phyloP scores from a whole-genome alignment of 768 basidiomycete species.

The Pleurotus cornucopiae region DNA sequence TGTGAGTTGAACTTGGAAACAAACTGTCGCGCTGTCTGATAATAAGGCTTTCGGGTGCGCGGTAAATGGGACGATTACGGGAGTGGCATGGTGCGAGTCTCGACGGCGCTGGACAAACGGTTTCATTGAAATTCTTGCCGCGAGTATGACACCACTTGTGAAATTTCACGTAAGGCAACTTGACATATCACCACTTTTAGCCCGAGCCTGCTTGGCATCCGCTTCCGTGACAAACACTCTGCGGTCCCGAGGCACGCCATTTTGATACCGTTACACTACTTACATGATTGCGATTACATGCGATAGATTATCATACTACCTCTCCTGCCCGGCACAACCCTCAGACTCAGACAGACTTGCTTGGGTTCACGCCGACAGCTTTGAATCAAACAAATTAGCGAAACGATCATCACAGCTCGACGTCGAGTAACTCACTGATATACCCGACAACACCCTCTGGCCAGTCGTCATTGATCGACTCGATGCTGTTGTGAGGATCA shows the following conservation, averaged over 20 bases:
- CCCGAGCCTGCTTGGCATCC: conserved; percentile 7
- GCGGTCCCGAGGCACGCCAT: too few relatives aligned
- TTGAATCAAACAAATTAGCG: background rate
- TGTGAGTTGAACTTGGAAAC: background rate
- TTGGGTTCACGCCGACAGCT: conserved; percentile 25
- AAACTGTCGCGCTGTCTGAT: background rate
- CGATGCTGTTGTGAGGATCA: conserved; percentile 14
- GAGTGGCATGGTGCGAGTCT: conserved; percentile 18
- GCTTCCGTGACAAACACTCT: background rate
- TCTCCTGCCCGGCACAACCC: background rate
- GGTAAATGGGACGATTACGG: conserved; percentile 13
- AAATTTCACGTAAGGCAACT: conserved; percentile 28
- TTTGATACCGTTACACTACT: background rate
- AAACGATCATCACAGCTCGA: background rate
- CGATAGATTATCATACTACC: conserved; percentile 1
- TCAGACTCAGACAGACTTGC: conserved; percentile 9
- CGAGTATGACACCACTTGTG: conserved; percentile 36
- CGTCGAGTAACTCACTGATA: conserved; percentile 16
- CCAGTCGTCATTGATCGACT: conserved; percentile 24
- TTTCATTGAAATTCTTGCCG: conserved; percentile 10
- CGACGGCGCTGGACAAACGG: conserved; percentile 7
- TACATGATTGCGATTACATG: conserved; percentile 2
- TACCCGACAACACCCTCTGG: conserved; percentile 23
- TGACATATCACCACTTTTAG: background rate
- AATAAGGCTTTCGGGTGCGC: background rate